Conservation (phyloP, 352 stramenopile genomes). For the Phytophthora nicotianae region DNA sequence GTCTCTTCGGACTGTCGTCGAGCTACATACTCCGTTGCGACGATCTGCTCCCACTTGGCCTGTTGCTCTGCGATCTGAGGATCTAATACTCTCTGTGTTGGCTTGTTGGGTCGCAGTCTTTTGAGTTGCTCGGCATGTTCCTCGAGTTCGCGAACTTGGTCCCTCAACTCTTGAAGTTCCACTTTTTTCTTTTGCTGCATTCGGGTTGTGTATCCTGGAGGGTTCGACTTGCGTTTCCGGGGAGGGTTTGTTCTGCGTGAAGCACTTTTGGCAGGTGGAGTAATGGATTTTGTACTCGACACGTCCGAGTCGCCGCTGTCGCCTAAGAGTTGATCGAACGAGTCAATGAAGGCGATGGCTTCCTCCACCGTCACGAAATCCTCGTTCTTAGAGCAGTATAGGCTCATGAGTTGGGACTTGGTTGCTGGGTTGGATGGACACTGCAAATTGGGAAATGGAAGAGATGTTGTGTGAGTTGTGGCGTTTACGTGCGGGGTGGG, state of each 20-base stretch:
- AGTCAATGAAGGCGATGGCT: slow-evolving; percentile 39
- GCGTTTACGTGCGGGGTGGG: not conserved
- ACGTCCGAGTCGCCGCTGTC: slow-evolving; percentile 2
- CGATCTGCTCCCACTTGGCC: slow-evolving; percentile 14
- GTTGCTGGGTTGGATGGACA: not conserved
- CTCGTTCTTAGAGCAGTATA: slow-evolving; percentile 7
- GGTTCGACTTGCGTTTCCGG: slow-evolving; percentile 12
- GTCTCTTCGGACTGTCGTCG: slow-evolving; percentile 13
- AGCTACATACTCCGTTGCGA: slow-evolving; percentile 1
- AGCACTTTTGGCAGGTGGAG: not conserved
- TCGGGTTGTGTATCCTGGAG: slow-evolving; percentile 14
- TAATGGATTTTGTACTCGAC: not conserved
- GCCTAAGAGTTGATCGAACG: slow-evolving; percentile 16
- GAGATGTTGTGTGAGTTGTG: not conserved
- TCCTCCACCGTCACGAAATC: slow-evolving; percentile 25
- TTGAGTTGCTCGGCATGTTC: not conserved
- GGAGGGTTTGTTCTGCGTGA: no score
- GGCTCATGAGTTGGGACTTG: slow-evolving; percentile 11
- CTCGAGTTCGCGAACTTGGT: slow-evolving; percentile 12
- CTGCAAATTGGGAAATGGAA: slow-evolving; percentile 13
- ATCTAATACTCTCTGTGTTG: not conserved
- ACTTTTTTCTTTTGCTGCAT: slow-evolving; percentile 13
- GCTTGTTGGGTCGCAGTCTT: not conserved
- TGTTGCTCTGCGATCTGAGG: not conserved
- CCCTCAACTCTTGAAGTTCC: slow-evolving; percentile 5